Conservation (phyloP, 2,329 filamentous ascomycete genomes). For the Apiospora koreana region DNA sequence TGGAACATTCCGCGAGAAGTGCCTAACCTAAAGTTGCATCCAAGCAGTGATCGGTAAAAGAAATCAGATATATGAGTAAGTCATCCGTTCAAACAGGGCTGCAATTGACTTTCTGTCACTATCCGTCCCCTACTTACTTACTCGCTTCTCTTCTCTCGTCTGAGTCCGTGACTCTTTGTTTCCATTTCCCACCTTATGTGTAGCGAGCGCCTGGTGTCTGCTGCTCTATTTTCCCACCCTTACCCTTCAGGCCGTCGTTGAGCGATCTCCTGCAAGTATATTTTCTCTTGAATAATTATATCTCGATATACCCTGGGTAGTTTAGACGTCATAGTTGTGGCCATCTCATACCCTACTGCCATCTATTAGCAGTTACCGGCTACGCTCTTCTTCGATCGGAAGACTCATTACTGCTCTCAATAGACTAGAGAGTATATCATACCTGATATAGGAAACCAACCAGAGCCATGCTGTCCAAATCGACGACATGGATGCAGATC, state of each 20-base stretch:
- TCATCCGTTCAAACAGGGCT: constrained; percentile 4
- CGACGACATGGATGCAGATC: neutral
- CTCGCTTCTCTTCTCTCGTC: neutral
- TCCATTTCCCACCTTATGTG: neutral
- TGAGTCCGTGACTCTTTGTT: constrained; percentile 5
- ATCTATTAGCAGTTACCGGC: neutral
- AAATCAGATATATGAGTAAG: neutral
- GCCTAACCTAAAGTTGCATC: no score
- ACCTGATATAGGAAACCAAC: neutral
- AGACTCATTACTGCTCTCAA: neutral
- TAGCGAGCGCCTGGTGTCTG: constrained; percentile 1
- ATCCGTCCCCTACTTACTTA: neutral
- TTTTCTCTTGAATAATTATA: neutral
- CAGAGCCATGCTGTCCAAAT: neutral
- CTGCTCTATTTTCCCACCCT: neutral
- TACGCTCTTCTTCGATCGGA: neutral
- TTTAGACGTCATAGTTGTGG: neutral
- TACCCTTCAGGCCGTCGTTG: neutral
- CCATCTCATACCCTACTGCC: neutral
- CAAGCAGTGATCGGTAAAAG: neutral
- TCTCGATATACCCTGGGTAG: neutral
- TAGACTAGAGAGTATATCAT: neutral
- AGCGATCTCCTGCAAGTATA: neutral
- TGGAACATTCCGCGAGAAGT: neutral
- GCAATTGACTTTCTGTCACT: neutral